Percentiles rank a stretch among this genome's conserved stretches.
Conservation (phyloP, 2,329 filamentous ascomycete species). For the Cladosporium oxysporum region DNA sequence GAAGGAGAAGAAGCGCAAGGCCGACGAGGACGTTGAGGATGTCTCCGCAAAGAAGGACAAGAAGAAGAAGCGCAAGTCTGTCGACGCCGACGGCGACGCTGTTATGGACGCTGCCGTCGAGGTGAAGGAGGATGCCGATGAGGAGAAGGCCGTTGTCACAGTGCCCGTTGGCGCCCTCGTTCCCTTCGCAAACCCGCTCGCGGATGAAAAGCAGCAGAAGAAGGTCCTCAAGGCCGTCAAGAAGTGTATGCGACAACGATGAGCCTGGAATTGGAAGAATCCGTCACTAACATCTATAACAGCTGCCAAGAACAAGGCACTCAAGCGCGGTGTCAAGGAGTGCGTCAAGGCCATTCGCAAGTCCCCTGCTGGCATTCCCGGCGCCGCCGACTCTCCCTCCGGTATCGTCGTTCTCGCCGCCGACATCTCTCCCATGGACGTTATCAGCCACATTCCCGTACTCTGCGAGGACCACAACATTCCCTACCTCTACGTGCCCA, state of each 20-base stretch:
- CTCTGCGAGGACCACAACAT: constrained; percentile 98
- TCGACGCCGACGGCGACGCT: constrained; percentile 36
- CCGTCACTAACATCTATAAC: constrained; percentile 23
- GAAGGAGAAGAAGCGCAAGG: constrained; percentile 42
- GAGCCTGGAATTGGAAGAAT: background rate
- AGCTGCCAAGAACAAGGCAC: constrained; percentile 93
- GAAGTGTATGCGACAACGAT: constrained; percentile 49
- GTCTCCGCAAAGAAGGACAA: constrained; percentile 50
- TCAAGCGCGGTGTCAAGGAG: constrained; percentile 98
- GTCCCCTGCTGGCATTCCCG: constrained; percentile 70
- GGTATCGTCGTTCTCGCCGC: constrained; percentile 87
- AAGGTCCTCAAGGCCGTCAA: constrained; percentile 67
- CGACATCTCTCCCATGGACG: constrained; percentile 97
- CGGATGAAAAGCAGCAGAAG: constrained; percentile 72
- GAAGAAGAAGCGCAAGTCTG: constrained; percentile 63
- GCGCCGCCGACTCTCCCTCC: constrained; percentile 49
- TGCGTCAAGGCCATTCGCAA: constrained; percentile 98
- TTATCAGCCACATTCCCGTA: constrained; percentile 96
- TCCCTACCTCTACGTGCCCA: constrained; percentile 92
- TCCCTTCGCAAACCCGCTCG: constrained; percentile 79
- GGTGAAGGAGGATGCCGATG: constrained; percentile 45
- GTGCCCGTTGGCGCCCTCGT: constrained; percentile 61
- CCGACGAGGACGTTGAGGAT: constrained; percentile 31
- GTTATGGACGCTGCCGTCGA: constrained; percentile 35
- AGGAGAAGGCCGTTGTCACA: constrained; percentile 48